Evolutionary conservation across 164 flowering plant genomes (phyloP), one percentile per base, ranked within the genome.

Genomic region (Cinnamomum micranthum): DNA sequence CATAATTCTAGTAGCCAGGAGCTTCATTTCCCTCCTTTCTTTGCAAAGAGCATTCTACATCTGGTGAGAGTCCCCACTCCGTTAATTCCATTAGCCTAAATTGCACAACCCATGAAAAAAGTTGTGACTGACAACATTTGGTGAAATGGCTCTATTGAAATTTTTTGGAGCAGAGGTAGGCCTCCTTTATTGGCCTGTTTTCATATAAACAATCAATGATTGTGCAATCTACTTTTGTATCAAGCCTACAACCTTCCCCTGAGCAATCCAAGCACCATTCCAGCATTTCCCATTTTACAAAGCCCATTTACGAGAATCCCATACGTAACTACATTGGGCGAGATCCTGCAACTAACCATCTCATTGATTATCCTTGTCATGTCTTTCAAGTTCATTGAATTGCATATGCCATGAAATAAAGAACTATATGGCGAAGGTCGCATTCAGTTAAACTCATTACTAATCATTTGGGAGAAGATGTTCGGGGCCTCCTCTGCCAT

Each of bases 11-110:
- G 11, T 62, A 72, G 12, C 52, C 25, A 62, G 6, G 50, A 15
- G 74, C 74, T 33, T 72, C 66, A 33, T 22, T 62, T 5, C 20
- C 31, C 52, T 31, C 28, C 58, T 67, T 62, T 31, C 68, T 62
- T 60, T 72, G 52, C 74, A 62, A n/a, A 72, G 65, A 59, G 55
- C 65, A 62, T 35, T 13, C 27, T 11, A 72, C 28, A 62, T 72
- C 15, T 9, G 74, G 68, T 1, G 52, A 33, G 9, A 58, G 22
- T 62, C 52, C 25, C 22, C 19, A 2, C 7, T 22, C 55, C 19
- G 23, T 65, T 65, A 23, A 9, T 13, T 65, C 68, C 68, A 65
- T 24, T 65, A 9, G 27, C 50, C 50, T 28, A 23, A 68, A 68
- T 4, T 33, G 25, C 70, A 68, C 33, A 3, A 47, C 14, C 50